Base-by-base conservation (phyloP, 495 filamentous ascomycete species). In the Neurospora sp. region DNA sequence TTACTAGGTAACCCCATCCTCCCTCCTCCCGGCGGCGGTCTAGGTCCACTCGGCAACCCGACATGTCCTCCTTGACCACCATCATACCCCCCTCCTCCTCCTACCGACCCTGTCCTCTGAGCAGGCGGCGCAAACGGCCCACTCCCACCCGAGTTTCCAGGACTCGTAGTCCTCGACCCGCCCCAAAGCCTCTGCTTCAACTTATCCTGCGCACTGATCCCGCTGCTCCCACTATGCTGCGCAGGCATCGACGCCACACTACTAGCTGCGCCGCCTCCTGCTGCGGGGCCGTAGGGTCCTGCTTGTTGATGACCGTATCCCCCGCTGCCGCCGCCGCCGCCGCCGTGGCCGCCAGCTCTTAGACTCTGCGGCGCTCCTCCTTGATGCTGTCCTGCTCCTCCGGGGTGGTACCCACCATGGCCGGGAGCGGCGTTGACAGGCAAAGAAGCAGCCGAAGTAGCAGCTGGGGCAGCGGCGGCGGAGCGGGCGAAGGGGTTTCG, bases 341-440 rank as follows among this genome's bases (percentile, higher is more conserved):
- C 35, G 45, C 27, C 27, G 31, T 20, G 17, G 69, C 76, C 74
- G 76, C 74, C 75, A 72, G 82, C 82, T 95, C 92, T 77, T 92
- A 91, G 22, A 3, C 48, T 59, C 1, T 59, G 48, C 6, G 48
- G 48, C 6, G 73, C 92, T 10, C 44, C 44, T 48, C n/a, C 44
- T 93, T 6, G 90, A 91, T 3, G 86, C 86, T 20, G 90, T 82
- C 80, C 94, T 92, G 73, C 90, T 92, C 8, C 89, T 92, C 8
- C 89, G 91, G 17, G 17, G 42, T 48, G 20, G 5, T 59, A 59
- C 0, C 48, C 48, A 0, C 48, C 48, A 6, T 61, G 53, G 4
- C 53, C 73, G 92, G 76, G 14, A 90, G 91, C 35, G 91, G 79
- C n/a, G 84, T 77, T 44, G 73, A 72, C 35, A 71, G 69, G 69